A percentile compares a stretch with the other conserved stretches of the same genome.
Conservation (phyloP, 2,329 filamentous ascomycete species). For the Cadophora sp. region DNA sequence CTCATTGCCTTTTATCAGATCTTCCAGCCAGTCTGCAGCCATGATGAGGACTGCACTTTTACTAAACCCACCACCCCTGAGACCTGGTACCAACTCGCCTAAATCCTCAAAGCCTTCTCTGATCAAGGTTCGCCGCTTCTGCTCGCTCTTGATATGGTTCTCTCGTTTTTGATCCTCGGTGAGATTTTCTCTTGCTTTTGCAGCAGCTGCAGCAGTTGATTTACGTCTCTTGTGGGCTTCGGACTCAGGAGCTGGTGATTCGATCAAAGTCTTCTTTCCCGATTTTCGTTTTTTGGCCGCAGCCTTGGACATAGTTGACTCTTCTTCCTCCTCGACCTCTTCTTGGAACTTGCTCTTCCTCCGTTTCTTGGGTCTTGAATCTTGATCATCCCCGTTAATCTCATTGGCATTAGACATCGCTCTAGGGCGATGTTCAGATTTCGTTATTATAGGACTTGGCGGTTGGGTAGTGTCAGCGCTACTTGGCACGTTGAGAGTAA, state of each 20-base stretch:
- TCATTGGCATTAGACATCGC: constrained; percentile 32
- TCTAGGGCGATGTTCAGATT: constrained; percentile 30
- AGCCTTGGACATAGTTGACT: constrained; percentile 33
- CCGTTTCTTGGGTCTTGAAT: constrained; percentile 57
- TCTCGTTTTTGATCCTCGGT: constrained; percentile 81
- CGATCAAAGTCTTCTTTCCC: constrained; percentile 40
- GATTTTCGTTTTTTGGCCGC: constrained; percentile 45
- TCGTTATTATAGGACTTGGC: constrained; percentile 56
- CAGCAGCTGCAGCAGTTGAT: constrained; percentile 50
- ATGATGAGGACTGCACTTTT: constrained; percentile 82
- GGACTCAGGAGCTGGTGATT: constrained; percentile 33
- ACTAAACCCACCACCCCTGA: constrained; percentile 77
- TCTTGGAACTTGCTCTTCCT: constrained; percentile 61
- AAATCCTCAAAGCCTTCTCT: constrained; percentile 84
- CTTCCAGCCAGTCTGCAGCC: constrained; percentile 79
- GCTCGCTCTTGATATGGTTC: constrained; percentile 88
- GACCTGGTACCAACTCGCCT: constrained; percentile 76
- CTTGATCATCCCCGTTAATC: constrained; percentile 44
- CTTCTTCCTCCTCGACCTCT: constrained; percentile 51
- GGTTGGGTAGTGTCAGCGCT: constrained; percentile 67
- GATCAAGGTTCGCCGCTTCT: constrained; percentile 82
- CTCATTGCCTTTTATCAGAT: constrained; percentile 73
- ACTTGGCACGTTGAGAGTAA: constrained; percentile 52
- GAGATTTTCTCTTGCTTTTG: constrained; percentile 65
- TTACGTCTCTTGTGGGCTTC: constrained; percentile 56